Evolutionary conservation across 139 green algal species (phyloP).

Genomic region (Klebsormidium nitens): DNA sequence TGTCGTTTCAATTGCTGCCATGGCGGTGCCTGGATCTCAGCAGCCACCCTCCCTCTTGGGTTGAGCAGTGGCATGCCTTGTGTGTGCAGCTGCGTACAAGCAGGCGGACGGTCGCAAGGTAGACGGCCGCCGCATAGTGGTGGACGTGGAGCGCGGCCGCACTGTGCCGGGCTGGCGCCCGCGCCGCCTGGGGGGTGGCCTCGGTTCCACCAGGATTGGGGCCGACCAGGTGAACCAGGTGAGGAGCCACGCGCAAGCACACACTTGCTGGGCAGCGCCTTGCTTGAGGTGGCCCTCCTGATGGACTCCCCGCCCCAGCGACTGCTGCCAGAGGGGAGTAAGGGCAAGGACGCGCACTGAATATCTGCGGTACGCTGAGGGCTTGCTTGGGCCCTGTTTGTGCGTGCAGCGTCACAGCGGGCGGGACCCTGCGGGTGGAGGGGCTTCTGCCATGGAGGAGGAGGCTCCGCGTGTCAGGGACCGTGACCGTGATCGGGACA

Average conservation of each 20-base stretch:
- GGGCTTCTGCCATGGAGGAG: not conserved
- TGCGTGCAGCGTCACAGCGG: not conserved
- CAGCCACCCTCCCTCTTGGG: conserved; percentile 2
- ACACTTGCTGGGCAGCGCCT: too few species aligned
- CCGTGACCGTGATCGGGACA: conserved; percentile 7
- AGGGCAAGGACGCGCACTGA: not conserved
- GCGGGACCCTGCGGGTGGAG: conserved; percentile 15
- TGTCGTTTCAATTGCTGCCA: not conserved
- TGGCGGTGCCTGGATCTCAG: not conserved
- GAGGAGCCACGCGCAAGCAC: too few species aligned
- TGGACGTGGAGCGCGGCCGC: conserved; percentile 51
- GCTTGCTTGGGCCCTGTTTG: not conserved
- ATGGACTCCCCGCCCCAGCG: not conserved
- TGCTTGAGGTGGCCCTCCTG: conserved; percentile 8
- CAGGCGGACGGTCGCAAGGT: conserved; percentile 46
- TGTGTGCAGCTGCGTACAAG: conserved; percentile 44
- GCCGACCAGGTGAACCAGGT: conserved; percentile 39
- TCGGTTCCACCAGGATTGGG: conserved; percentile 39
- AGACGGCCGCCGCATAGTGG: conserved; percentile 45
- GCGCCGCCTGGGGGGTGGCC: conserved; percentile 43
- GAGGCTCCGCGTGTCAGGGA: conserved; percentile 3
- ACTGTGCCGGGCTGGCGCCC: conserved; percentile 49
- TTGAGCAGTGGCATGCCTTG: not conserved
- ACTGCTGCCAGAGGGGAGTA: not conserved
- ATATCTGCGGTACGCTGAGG: not conserved